These are phyloP conservation scores for Phytophthora cajani DNA, from an alignment of 352 stramenopile species.

Conservation along the genomic window DNA sequence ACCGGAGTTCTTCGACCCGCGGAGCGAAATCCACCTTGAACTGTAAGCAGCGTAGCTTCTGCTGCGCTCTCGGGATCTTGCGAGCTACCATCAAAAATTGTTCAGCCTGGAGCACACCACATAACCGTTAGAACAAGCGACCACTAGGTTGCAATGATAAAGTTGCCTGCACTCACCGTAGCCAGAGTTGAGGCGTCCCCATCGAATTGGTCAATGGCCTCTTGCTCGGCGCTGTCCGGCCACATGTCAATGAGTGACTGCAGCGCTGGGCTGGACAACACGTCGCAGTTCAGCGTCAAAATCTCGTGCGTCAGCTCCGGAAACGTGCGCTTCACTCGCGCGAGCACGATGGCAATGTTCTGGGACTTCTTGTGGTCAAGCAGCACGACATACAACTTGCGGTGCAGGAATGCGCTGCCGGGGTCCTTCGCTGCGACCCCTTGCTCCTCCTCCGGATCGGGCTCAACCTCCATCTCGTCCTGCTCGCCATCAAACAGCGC, in stretches of 20 bases:
- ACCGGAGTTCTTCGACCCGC: conserved; percentile 79
- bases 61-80: conserved; percentile 66
- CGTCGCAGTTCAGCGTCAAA: conserved; percentile 65
- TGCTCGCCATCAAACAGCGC: conserved; percentile 23
- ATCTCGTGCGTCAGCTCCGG: conserved; percentile 67
- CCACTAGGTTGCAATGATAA: not conserved
- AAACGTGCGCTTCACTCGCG: conserved; percentile 73
- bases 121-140: not conserved
- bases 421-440: conserved; percentile 1
- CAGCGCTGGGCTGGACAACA: conserved; percentile 70
- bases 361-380: conserved; percentile 88
- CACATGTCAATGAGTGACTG: conserved; percentile 86
- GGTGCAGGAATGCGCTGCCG: conserved; percentile 36
- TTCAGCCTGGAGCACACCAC: conserved; percentile 50
- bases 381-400: conserved; percentile 67
- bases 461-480: conserved; percentile 31
- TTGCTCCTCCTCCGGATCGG: conserved; percentile 27
- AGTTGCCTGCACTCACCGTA: conserved; percentile 36
- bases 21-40: conserved; percentile 82
- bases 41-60: conserved; percentile 78
- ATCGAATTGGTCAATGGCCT: conserved; percentile 68
- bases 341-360: conserved; percentile 84
- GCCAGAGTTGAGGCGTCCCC: conserved; percentile 59
- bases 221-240: conserved; percentile 75
- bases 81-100: conserved; percentile 74